Evolutionary conservation across 768 basidiomycete species (phyloP), one percentile per base, ranked within the genome.

Genomic region (Tricholoma sp.): DNA sequence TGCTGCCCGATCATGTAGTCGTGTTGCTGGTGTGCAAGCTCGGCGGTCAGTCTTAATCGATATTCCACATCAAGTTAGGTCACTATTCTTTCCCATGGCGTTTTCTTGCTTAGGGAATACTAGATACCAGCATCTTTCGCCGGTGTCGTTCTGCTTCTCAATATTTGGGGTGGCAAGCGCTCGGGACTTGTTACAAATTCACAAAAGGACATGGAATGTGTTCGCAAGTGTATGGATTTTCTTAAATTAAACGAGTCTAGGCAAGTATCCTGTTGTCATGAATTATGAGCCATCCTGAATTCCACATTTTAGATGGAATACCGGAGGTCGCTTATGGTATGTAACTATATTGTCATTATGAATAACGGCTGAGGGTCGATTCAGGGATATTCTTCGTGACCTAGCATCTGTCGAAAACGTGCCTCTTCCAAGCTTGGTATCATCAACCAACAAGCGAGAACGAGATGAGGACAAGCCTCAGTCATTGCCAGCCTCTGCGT

Each of bases 1-100:
- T 55, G 86, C 94, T 0, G 90, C 93, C 0, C 77, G 93, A 12
- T 88, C 89, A 0, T 88, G 84, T 56, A 84, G 82, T 16, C 89
- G 89, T 63, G 79, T 95, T n/a, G 71, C 89, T 19, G 87, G 90
- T 61, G 72, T 80, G 2, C 79, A 81, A 51, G 71, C 78, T 52
- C 72, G 64, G 56, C 70, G 79, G 12, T 69, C 58, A 29, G 54
- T 53, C 1, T 53, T 67, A 22, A 65, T 71, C 0, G 60, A 75
- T 49, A 69, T 74, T 16, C 71, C 72, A 3, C 43, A 72, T 31
- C 74, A 75, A 64, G 76, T 75, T 61, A 37, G 49, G 49, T 32
- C 12, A 59, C 24, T 29, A 9, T 63, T 47, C 45, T 2, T 43
- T 21, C 22, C 37, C 47, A 29, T 63, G 19, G 16, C 2, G 60